phyloP scores from a whole-genome alignment of 2,329 filamentous ascomycete species.

The Rhynchosporium graminicola region DNA sequence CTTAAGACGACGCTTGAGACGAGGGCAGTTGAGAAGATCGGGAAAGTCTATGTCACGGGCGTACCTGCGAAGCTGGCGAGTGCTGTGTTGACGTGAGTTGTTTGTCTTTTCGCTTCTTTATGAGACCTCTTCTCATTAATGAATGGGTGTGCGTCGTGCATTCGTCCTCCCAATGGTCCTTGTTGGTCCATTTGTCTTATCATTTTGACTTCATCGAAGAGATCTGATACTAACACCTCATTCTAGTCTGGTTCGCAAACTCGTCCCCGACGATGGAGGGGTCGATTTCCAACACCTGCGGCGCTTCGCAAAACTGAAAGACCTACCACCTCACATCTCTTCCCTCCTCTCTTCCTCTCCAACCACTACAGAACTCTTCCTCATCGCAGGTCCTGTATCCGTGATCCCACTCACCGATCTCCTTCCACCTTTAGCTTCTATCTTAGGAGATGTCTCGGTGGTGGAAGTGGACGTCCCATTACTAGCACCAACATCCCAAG shows the following conservation, averaged over 20 bases:
- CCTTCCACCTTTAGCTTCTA: constrained; percentile 46
- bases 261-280: constrained; percentile 61
- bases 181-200: background rate
- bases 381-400: constrained; percentile 53
- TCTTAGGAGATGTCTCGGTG: constrained; percentile 50
- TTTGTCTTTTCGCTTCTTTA: constrained; percentile 7
- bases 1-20: constrained; percentile 67
- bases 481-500: constrained; percentile 71
- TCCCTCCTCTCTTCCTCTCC: background rate
- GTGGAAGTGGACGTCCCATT: constrained; percentile 64
- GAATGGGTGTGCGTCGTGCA: too few relatives aligned
- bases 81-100: constrained; percentile 67
- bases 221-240: constrained; percentile 40
- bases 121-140: too few relatives aligned
- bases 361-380: constrained; percentile 39
- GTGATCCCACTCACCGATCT: constrained; percentile 57
- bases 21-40: constrained; percentile 57
- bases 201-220: background rate
- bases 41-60: constrained; percentile 69
- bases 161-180: too few relatives aligned
- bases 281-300: constrained; percentile 71
- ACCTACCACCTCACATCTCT: constrained; percentile 55
- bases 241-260: constrained; percentile 58
- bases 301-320: constrained; percentile 70
- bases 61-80: constrained; percentile 73